phyloP scores from a whole-genome alignment of 495 filamentous ascomycete species.

The Xylaria venustula region DNA sequence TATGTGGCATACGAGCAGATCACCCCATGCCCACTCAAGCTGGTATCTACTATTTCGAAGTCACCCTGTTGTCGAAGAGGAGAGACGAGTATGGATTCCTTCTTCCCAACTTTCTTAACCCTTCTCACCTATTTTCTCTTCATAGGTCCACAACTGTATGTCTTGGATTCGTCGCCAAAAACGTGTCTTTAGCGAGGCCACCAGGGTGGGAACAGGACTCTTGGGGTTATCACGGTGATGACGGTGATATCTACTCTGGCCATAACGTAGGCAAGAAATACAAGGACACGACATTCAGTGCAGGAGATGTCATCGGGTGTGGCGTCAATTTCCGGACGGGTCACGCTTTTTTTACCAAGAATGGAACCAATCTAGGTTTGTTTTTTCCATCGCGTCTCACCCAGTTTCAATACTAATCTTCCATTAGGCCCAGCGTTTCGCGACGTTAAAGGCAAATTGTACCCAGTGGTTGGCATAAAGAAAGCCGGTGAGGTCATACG shows the following conservation, averaged over 20 bases:
- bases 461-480: slow-evolving; percentile 93
- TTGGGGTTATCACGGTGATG: slow-evolving; percentile 97
- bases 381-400: not conserved
- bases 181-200: slow-evolving; percentile 73
- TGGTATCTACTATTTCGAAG: slow-evolving; percentile 96
- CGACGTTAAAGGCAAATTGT: slow-evolving; percentile 70
- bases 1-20: slow-evolving; percentile 80
- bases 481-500: slow-evolving; percentile 77
- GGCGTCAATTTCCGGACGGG: slow-evolving; percentile 88
- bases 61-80: slow-evolving; percentile 78
- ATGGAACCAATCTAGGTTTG: slow-evolving; percentile 76
- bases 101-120: not conserved
- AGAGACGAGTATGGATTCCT: slow-evolving; percentile 73
- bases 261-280: slow-evolving; percentile 73
- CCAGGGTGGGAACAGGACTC: slow-evolving; percentile 96
- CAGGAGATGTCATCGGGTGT: slow-evolving; percentile 84
- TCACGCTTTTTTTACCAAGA: slow-evolving; percentile 94
- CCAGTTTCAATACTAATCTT: slow-evolving; percentile 1
- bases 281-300: slow-evolving; percentile 61
- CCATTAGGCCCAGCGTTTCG: slow-evolving; percentile 74
- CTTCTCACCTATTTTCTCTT: slow-evolving; percentile 22
- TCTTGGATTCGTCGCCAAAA: slow-evolving; percentile 79
- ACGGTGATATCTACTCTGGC: slow-evolving; percentile 81
- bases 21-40: slow-evolving; percentile 87
- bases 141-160: slow-evolving; percentile 73